A percentile compares a stretch with the other conserved stretches of the same genome.
phyloP scores from a whole-genome alignment of 2,329 filamentous ascomycete species.

The Chrysosporium keratinophilum region DNA sequence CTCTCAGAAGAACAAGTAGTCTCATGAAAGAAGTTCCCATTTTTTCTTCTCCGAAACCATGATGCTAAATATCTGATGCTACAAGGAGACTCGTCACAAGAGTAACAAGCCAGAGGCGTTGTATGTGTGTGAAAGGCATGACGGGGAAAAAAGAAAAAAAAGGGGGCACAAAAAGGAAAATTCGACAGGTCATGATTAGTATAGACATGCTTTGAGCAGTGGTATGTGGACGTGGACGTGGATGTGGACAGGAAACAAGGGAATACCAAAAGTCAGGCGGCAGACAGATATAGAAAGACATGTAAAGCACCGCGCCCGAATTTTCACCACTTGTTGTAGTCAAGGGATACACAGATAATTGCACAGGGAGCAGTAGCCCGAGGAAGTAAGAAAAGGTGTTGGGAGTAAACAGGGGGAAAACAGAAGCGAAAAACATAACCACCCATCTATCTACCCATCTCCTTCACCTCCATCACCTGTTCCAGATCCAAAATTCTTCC shows the following conservation, averaged over 20 bases:
- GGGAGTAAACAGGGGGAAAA: too few relatives aligned
- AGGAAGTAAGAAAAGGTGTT: too few relatives aligned
- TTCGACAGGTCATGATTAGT: slow-evolving; percentile 1
- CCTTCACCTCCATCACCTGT: not conserved
- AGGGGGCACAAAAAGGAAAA: not conserved
- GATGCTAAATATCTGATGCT: slow-evolving; percentile 7
- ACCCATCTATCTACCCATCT: too few relatives aligned
- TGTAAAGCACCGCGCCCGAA: not conserved
- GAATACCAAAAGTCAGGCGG: not conserved
- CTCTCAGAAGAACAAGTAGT: not conserved
- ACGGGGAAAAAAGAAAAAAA: not conserved
- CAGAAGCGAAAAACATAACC: too few relatives aligned
- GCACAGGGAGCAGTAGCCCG: too few relatives aligned
- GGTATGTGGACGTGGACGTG: too few relatives aligned
- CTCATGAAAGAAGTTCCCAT: too few relatives aligned
- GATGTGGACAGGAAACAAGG: slow-evolving; percentile 3
- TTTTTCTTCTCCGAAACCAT: not conserved
- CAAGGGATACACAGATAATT: too few relatives aligned
- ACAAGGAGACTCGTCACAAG: slow-evolving; percentile 8
- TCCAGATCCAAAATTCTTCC: too few relatives aligned
- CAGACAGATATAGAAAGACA: not conserved
- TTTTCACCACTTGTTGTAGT: too few relatives aligned
- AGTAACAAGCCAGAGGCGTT: not conserved
- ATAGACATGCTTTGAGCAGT: not conserved
- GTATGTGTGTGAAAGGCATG: not conserved